Base-by-base conservation (phyloP, 805 yeast genomes). In the Lipomyces sp. region DNA sequence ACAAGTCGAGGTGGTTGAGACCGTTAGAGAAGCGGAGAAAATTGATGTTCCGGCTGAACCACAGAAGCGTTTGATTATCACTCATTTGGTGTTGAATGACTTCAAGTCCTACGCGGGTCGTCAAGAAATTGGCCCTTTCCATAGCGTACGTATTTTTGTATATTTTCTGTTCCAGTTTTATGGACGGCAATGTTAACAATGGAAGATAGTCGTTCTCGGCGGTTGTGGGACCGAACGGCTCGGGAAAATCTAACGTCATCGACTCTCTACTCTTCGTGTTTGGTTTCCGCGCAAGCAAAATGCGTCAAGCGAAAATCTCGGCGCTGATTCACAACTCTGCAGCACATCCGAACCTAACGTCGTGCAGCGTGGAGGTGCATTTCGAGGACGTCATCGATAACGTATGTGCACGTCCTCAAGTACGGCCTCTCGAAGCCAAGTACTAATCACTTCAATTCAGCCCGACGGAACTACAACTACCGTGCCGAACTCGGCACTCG, bases 181-280 rank as follows among this genome's bases (percentile, higher is more conserved):
- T 28, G 35, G 13, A 18, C 10, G 21, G 14, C n/a, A 11, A 22
- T 29, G 24, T 23, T 32, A 8, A 23, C 32, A 29, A 1, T 26
- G 16, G 18, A 6, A 14, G 37, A 62, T 70, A 90, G 33, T 87
- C 95, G 4, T 95, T 93, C 64, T 86, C 96, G 10, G 98, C 99
- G 0, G 95, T 93, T 10, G 97, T 93, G 13, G 99, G 99, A 0
- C 98, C 98, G 4, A 93, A 93, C 67, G 99, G 99, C 7, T 85
- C 96, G 11, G 99, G 99, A 2, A 93, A 93, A 69, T 90, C 98
- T 14, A 93, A 95, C 64, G 97, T 93, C 58, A 93, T 93, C 67
- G 98, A 95, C 67, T 88, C 97, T 4, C 81, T 93, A 75, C 76
- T 95, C 31, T 93, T 93, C 68, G 98, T 95, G 1, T 93, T 93